These are phyloP conservation scores for Trichoderma guizhouense DNA, from an alignment of 2,329 filamentous ascomycete species.

Conservation along the genomic window DNA sequence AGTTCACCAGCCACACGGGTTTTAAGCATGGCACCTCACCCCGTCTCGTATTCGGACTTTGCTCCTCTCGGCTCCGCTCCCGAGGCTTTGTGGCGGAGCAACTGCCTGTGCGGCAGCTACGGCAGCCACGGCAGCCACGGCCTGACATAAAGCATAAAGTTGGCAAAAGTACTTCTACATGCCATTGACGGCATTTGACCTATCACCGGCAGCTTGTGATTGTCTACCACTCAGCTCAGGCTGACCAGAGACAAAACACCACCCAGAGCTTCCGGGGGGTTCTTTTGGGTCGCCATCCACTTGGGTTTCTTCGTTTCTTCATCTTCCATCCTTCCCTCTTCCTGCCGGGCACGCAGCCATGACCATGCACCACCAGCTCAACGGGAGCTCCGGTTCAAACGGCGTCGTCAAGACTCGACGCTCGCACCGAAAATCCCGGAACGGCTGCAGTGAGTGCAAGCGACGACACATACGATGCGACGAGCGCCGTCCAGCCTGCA, in stretches of 20 bases:
- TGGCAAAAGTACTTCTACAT: background rate
- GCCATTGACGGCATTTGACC: background rate
- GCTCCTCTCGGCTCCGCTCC: constrained; percentile 11
- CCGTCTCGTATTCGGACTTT: constrained; percentile 14
- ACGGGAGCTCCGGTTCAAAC: constrained; percentile 14
- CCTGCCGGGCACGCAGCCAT: background rate
- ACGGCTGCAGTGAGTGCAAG: constrained; percentile 41
- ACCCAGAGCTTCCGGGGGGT: constrained; percentile 12
- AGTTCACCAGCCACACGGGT: background rate
- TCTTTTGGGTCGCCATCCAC: background rate
- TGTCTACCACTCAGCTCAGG: constrained; percentile 5
- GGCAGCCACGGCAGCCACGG: constrained; percentile 1
- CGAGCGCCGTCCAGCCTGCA: constrained; percentile 39
- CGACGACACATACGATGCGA: constrained; percentile 43
- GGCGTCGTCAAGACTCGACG: constrained; percentile 33
- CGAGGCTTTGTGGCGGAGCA: constrained; percentile 14
- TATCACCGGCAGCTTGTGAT: background rate
- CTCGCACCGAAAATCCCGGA: constrained; percentile 40
- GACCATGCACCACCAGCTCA: constrained; percentile 15
- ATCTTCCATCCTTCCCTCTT: background rate
- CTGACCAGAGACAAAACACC: constrained; percentile 6
- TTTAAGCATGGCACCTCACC: background rate
- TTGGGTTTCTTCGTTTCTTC: background rate
- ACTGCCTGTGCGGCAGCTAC: constrained; percentile 15
- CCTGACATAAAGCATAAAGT: constrained; percentile 11